Evolutionary conservation across 495 filamentous ascomycete species (phyloP).

Genomic region (Tuber borchii): DNA sequence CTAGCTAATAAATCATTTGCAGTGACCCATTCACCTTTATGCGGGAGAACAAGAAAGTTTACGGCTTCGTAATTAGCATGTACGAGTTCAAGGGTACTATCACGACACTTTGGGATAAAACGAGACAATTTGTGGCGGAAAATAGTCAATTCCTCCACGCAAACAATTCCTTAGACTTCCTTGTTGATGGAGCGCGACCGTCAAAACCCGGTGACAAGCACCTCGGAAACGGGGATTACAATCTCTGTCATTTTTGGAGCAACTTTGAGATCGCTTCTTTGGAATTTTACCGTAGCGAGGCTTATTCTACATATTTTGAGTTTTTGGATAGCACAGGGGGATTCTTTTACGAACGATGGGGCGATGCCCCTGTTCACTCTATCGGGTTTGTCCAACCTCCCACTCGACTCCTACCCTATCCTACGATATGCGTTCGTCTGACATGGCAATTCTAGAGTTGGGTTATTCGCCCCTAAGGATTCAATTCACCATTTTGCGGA

Average conservation of each 20-base stretch:
- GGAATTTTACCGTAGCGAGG: conserved; percentile 49
- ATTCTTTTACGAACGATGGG: conserved; percentile 55
- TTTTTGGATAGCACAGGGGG: conserved; percentile 49
- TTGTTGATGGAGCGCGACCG: conserved; percentile 42
- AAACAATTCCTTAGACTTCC: conserved; percentile 49
- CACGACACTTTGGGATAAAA: conserved; percentile 35
- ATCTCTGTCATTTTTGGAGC: conserved; percentile 54
- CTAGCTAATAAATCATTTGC: not conserved
- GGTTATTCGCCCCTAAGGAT: conserved; percentile 44
- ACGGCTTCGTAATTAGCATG: conserved; percentile 52
- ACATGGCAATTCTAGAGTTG: conserved; percentile 10
- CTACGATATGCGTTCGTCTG: not conserved
- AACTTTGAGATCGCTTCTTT: conserved; percentile 55
- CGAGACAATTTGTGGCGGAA: conserved; percentile 33
- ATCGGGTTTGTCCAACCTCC: conserved; percentile 45
- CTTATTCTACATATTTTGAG: conserved; percentile 50
- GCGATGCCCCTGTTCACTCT: conserved; percentile 52
- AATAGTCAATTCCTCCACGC: conserved; percentile 31
- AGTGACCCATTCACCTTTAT: conserved; percentile 52
- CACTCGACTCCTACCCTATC: not conserved
- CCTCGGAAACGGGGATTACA: conserved; percentile 44
- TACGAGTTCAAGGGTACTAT: conserved; percentile 46
- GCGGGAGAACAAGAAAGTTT: conserved; percentile 49
- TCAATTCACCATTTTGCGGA: conserved; percentile 52
- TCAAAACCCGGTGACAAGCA: conserved; percentile 24